These are phyloP conservation scores for Bryoglossum gracile DNA, from an alignment of 495 filamentous ascomycete species.

Conservation along the genomic window DNA sequence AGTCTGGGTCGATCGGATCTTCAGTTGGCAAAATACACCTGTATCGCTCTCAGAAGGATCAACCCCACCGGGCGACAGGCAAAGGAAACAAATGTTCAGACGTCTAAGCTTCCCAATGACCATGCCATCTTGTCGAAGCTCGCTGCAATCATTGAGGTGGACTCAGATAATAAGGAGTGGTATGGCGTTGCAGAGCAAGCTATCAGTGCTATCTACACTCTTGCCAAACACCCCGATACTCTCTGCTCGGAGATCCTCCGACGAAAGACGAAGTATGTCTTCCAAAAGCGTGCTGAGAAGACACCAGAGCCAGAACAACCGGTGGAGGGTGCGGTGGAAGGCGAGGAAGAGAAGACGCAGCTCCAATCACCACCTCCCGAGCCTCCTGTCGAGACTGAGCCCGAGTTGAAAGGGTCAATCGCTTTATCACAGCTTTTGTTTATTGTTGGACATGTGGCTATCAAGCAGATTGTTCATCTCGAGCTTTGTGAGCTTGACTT, in stretches of 20 bases:
- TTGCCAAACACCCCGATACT: constrained; percentile 89
- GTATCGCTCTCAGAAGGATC: constrained; percentile 84
- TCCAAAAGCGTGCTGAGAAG: constrained; percentile 32
- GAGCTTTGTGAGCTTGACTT: constrained; percentile 96
- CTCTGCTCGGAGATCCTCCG: constrained; percentile 89
- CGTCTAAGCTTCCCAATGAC: constrained; percentile 80
- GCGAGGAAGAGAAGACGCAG: no score
- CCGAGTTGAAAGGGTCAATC: constrained; percentile 55
- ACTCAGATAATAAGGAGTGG: constrained; percentile 91
- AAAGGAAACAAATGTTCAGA: constrained; percentile 58
- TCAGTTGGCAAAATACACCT: constrained; percentile 87
- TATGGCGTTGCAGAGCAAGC: constrained; percentile 96
- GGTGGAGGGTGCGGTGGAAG: constrained; percentile 19
- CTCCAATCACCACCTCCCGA: constrained; percentile 25
- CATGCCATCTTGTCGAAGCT: constrained; percentile 78
- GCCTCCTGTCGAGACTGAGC: constrained; percentile 15
- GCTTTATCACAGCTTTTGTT: constrained; percentile 88
- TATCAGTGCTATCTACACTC: constrained; percentile 88
- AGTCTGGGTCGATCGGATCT: constrained; percentile 72
- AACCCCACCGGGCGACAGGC: constrained; percentile 72
- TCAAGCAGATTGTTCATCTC: constrained; percentile 99
- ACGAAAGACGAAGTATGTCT: constrained; percentile 78
- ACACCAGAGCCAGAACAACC: constrained; percentile 26
- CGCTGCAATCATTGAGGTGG: constrained; percentile 74
- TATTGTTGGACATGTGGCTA: constrained; percentile 90